Evolutionary conservation across 495 filamentous ascomycete species (phyloP), one percentile per base, ranked within the genome.

Genomic region (Aspergillus baeticus): DNA sequence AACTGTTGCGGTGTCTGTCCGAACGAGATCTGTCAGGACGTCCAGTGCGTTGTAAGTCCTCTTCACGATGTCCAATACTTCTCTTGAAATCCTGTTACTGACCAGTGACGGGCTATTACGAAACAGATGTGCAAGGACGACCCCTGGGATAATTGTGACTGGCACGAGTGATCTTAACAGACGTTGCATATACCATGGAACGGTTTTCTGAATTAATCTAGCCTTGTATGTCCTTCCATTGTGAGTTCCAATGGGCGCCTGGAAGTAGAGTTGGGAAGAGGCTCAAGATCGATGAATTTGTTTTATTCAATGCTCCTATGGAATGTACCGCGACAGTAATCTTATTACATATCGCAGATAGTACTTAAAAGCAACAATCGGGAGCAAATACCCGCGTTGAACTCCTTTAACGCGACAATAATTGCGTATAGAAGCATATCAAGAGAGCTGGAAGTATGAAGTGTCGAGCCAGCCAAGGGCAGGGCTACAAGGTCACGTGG

Each of bases 391-490:
- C n/a, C n/a, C n/a, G 8, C 8, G 8, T 29, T 29, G 4, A 29
- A 29, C 26, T 8, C 26, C 26, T n/a, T 3, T 29, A 29, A 29
- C 3, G 26, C 26, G 26, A 29, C 8, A 29, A 29, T 29, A 29
- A 29, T 29, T 2, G 13, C 10, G 13, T 20, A 6, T 18, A 18
- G 26, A 48, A 20, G 43, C 10, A 47, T 10, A 18, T 36, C 22
- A 13, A 48, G 46, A 5, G 17, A 49, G 26, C 17, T 26, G 5
- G 8, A n/a, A 38, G 35, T 34, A 52, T 34, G 22, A 17, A 21
- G 11, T 5, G 60, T 54, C 55, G 75, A 77, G 75, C 6, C 5
- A 8, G 60, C 51, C 55, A 76, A 77, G 75, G 75, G 75, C 72
- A 77, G 72, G 46, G 41, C 31, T 29, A 29, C 8, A 38, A 17